Evolutionary conservation across 768 basidiomycete genomes (phyloP).

Genomic region (Lanmaoa pseudosensibilis): DNA sequence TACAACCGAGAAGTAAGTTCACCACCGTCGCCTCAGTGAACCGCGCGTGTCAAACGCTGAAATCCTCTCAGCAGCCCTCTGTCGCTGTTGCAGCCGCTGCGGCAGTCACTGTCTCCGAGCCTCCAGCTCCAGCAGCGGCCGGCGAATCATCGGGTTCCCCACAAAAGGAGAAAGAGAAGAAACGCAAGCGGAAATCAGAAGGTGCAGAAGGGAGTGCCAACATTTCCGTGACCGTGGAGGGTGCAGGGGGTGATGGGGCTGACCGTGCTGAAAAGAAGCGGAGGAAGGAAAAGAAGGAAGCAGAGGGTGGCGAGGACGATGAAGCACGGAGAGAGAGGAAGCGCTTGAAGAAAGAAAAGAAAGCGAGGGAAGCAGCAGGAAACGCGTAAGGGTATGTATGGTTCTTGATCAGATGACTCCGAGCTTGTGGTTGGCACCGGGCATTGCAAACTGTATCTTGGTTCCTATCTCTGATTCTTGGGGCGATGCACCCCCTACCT

Average conservation of each 20-base stretch:
- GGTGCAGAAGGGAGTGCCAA: constrained; percentile 43
- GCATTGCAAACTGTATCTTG: not conserved
- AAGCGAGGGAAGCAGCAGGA: constrained; percentile 46
- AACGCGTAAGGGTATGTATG: constrained; percentile 10
- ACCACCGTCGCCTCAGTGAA: not conserved
- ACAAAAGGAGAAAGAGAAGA: constrained; percentile 70
- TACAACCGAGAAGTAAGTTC: constrained; percentile 69
- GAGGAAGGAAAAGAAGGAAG: constrained; percentile 62
- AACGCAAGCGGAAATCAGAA: constrained; percentile 80
- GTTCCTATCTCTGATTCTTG: constrained; percentile 15
- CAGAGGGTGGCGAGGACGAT: constrained; percentile 48
- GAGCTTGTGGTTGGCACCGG: not conserved
- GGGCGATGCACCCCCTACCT: constrained; percentile 1
- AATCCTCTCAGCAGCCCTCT: constrained; percentile 39
- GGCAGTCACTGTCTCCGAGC: constrained; percentile 22
- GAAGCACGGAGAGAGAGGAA: constrained; percentile 63
- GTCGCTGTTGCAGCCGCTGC: constrained; percentile 31
- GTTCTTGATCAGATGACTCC: not conserved
- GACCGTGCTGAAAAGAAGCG: constrained; percentile 57
- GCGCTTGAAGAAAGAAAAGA: constrained; percentile 69
- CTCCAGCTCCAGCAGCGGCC: constrained; percentile 31
- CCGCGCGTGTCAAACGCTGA: not conserved
- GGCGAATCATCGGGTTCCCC: constrained; percentile 34
- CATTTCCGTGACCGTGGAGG: constrained; percentile 39
- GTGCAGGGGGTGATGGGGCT: constrained; percentile 41